Evolutionary conservation across 75 land plant genomes (phyloP), one percentile per base, ranked within the genome.

Genomic region (Pseudotsuga menziesii): DNA sequence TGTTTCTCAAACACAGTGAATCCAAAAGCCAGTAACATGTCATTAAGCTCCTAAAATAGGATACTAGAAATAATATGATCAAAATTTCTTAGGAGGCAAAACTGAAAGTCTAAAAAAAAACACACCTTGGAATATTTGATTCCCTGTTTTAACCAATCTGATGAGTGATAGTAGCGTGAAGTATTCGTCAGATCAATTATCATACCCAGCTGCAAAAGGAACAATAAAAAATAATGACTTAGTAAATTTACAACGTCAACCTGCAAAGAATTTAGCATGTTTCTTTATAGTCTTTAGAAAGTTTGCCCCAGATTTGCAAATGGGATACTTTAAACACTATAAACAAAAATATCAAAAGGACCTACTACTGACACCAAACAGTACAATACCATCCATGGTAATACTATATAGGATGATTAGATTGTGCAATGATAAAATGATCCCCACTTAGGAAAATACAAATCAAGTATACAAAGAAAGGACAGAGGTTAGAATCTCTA

Each of bases 111-210:
- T 15, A 17, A 7, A 58, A 61, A 36, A 55, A 16, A 25, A 75
- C n/a, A 22, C 54, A 92, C 98, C 95, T 97, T 97, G 57, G 88
- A 77, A 84, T 97, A 82, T 77, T 89, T 92, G 63, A 92, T 86
- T 44, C 95, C 98, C 56, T 79, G 77, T 57, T 80, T 93, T 61
- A 83, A 79, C 86, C 84, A 86, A 69, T 92, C 99, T 71, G 78
- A n/a, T 32, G 90, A 20, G 29, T 78, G 52, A 79, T 97, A 97
- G 70, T 97, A 97, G 19, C 98, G 87, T 72, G 78, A 57, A 4
- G 96, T 92, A 74, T 97, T 97, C 35, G 99, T 97, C 80, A 97
- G 81, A 82, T 97, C 99, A 70, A 97, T 86, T 44, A 97, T 88
- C 81, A 97, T 56, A 35, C 98, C 99, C 71, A 97, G 76, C 99